phyloP scores from a whole-genome alignment of 331 rosid genomes.

The Saraca asoca region DNA sequence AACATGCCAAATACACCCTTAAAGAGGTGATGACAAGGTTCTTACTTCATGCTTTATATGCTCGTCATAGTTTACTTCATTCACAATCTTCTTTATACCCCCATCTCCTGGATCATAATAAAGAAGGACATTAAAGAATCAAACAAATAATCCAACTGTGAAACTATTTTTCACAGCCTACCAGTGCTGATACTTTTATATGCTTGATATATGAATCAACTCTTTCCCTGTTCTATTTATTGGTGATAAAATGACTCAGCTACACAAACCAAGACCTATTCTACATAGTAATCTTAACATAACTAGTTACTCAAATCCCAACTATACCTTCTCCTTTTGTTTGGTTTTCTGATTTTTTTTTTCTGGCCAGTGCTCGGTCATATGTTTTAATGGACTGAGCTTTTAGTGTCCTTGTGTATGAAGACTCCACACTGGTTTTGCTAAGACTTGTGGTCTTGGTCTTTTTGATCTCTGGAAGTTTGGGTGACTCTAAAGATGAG shows the following conservation, averaged over 20 bases:
- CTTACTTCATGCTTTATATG: conserved; percentile 47
- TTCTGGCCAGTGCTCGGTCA: conserved; percentile 32
- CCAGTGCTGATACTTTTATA: neutral
- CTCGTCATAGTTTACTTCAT: conserved; percentile 38
- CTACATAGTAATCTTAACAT: conserved; percentile 13
- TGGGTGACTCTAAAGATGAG: conserved; percentile 42
- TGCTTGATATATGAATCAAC: neutral
- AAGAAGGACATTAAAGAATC: conserved; percentile 15
- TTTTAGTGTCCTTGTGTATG: conserved; percentile 41
- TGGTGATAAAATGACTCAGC: neutral
- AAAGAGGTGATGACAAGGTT: conserved; percentile 6
- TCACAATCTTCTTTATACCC: conserved; percentile 30
- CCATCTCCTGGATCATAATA: conserved; percentile 45
- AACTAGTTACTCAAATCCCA: conserved; percentile 14
- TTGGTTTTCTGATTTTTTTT: conserved; percentile 42
- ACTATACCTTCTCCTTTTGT: conserved; percentile 48
- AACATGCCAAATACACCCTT: neutral
- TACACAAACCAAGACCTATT: conserved; percentile 17
- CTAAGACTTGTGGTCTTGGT: conserved; percentile 26
- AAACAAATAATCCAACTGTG: conserved; percentile 15
- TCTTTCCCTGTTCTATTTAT: neutral
- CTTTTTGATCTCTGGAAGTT: conserved; percentile 30
- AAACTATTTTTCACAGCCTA: conserved; percentile 5
- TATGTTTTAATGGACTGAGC: conserved; percentile 36
- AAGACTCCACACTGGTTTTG: conserved; percentile 34